These are phyloP conservation scores for Bertia moriformis DNA, from an alignment of 2,329 filamentous ascomycete species.

Conservation along the genomic window DNA sequence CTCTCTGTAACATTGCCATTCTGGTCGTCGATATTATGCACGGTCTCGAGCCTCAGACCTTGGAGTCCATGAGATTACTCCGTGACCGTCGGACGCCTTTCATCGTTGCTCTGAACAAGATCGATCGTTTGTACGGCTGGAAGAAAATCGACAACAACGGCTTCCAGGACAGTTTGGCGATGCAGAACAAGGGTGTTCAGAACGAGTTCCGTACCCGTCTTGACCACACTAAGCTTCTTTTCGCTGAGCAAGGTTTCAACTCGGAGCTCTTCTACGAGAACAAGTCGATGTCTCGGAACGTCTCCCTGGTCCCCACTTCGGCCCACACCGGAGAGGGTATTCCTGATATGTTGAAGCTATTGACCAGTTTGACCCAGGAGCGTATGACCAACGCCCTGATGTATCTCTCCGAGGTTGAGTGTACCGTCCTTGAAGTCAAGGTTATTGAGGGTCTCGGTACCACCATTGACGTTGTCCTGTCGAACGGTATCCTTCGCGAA, in stretches of 20 bases:
- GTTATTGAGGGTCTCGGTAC: conserved; percentile 97
- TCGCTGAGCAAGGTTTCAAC: conserved; percentile 95
- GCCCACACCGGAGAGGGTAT: conserved; percentile 99
- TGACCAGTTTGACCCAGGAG: conserved; percentile 83
- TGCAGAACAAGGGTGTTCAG: conserved; percentile 86
- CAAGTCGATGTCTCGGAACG: conserved; percentile 85
- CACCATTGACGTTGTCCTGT: conserved; percentile 92
- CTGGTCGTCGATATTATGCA: conserved; percentile 99
- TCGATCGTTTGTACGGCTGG: conserved; percentile 98
- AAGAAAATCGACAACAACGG: conserved; percentile 98
- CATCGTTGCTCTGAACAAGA: conserved; percentile 98
- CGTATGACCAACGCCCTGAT: conserved; percentile 94
- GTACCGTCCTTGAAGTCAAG: conserved; percentile 96
- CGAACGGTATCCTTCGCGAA: conserved; percentile 86
- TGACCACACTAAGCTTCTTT: conserved; percentile 80
- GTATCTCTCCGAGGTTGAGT: conserved; percentile 96
- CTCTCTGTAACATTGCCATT: conserved; percentile 97
- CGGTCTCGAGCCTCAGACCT: conserved; percentile 88
- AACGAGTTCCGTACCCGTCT: conserved; percentile 87
- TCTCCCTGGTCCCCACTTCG: conserved; percentile 93
- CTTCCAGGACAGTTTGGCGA: conserved; percentile 77
- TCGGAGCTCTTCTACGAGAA: conserved; percentile 94
- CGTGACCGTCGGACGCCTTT: conserved; percentile 92
- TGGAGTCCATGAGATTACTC: conserved; percentile 91
- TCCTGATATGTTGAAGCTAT: conserved; percentile 93